Evolutionary conservation across 345 rosid species (phyloP), one percentile per base, ranked within the genome.

Genomic region (Eucalyptus cloeziana): DNA sequence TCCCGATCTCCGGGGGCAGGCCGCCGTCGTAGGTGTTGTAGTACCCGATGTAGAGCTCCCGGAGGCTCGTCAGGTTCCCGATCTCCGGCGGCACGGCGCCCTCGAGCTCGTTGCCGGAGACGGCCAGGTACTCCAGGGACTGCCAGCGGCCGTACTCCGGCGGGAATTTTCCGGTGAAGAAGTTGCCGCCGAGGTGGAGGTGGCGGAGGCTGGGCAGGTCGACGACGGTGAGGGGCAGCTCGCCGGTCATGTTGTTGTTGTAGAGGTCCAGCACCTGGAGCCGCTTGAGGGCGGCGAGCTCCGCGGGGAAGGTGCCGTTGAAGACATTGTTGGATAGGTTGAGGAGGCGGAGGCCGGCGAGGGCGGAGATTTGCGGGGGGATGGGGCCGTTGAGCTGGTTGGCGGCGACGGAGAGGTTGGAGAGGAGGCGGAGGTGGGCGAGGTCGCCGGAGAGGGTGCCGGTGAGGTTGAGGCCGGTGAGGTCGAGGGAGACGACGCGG

Each of bases 291-390:
- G 87, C 58, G 13, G 98, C 88, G 25, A 98, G 94, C 87, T 94
- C 91, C 2, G 88, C 22, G 6, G 99, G 99, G 87, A 98, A 96
- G 3, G 99, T 89, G 51, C 95, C 96, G 49, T 94, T 95, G 92
- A 98, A 97, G 91, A 93, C 86, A 87, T 98, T 98, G 95, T 97
- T 97, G n/a, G 99, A 98, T 86, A 98, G 97, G 92, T 98, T 98
- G 19, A 98, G 89, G 80, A 85, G 89, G 6, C 95, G 97, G 44
- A 98, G 99, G 14, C 92, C 89, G 13, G 96, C 91, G 50, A 96
- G 91, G 56, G 90, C 87, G 8, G 97, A 93, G 89, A 97, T 93
- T 90, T 94, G 93, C 2, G 94, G 86, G 1, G 99, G 97, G 87
- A 98, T 91, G 6, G 96, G 96, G 12, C 99, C 98, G n/a, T 92